Conservation (phyloP, 345 rosid species). For the Eutrema heterophyllum region DNA sequence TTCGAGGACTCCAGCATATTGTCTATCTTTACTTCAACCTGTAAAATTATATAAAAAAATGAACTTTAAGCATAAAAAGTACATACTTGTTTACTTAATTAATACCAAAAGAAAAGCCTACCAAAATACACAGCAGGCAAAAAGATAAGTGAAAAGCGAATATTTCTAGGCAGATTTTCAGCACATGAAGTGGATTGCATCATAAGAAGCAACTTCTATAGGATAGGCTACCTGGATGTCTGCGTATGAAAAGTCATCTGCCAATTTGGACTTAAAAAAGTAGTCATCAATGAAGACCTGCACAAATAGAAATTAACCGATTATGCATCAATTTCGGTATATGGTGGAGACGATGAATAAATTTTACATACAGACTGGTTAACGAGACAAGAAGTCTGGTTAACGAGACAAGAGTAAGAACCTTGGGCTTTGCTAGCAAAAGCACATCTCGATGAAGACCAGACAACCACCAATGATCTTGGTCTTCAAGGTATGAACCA, state of each 20-base stretch:
- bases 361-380: neutral
- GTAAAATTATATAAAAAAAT: constrained; percentile 10
- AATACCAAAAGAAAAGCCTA: neutral
- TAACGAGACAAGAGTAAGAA: constrained; percentile 21
- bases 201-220: neutral
- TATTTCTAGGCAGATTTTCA: neutral
- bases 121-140: neutral
- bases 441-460: constrained; percentile 97
- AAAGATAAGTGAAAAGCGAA: neutral
- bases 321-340: neutral
- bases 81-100: neutral
- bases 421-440: constrained; percentile 96
- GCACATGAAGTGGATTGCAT: neutral
- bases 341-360: neutral
- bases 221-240: constrained; percentile 58
- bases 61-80: neutral
- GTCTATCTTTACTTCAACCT: constrained; percentile 95
- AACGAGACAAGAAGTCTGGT: neutral
- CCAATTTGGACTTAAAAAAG: constrained; percentile 71
- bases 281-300: constrained; percentile 96
- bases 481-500: constrained; percentile 99
- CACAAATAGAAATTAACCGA: constrained; percentile 20
- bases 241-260: constrained; percentile 59
- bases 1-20: constrained; percentile 44
- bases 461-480: constrained; percentile 99